Evolutionary conservation across 768 basidiomycete genomes (phyloP).

Genomic region (Phaffia tasmanica): DNA sequence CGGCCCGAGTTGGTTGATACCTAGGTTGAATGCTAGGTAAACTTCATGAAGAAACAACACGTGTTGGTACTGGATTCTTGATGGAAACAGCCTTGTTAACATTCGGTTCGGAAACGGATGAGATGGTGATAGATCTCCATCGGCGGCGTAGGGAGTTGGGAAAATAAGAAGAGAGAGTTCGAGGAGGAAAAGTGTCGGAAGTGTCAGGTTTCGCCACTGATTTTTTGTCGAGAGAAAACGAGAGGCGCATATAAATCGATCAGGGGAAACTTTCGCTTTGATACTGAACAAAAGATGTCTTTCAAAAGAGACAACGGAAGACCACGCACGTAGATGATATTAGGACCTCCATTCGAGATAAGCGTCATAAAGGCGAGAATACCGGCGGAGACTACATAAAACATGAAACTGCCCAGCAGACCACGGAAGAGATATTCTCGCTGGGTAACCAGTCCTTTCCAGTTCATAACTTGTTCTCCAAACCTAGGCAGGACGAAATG

Average conservation of each 20-base stretch:
- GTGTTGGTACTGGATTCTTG: slow-evolving; percentile 17
- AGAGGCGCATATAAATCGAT: background rate
- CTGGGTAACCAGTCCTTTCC: slow-evolving; percentile 14
- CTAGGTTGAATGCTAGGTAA: background rate
- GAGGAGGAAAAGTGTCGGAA: slow-evolving; percentile 20
- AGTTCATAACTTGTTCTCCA: slow-evolving; percentile 2
- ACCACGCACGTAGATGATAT: slow-evolving; percentile 5
- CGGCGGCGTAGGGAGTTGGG: slow-evolving; percentile 7
- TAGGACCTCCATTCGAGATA: background rate
- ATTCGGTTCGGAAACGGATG: slow-evolving; percentile 1
- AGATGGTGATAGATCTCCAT: too few relatives aligned
- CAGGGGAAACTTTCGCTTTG: too few relatives aligned
- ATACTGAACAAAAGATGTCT: background rate
- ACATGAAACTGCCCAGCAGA: background rate
- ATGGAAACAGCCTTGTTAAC: slow-evolving; percentile 12
- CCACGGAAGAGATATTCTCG: slow-evolving; percentile 15
- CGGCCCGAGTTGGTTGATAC: slow-evolving; percentile 21
- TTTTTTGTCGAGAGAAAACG: too few relatives aligned
- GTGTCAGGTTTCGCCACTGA: slow-evolving; percentile 21
- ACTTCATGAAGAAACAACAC: slow-evolving; percentile 19
- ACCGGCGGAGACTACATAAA: slow-evolving; percentile 18
- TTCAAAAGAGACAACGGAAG: background rate
- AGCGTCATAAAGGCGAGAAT: slow-evolving; percentile 3
- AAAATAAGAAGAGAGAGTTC: slow-evolving; percentile 18
- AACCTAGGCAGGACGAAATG: background rate